A percentile compares a stretch with the other conserved stretches of the same genome.
Evolutionary conservation across 1,284 basidiomycete species (phyloP).

Genomic region (Meripilus lineatus): DNA sequence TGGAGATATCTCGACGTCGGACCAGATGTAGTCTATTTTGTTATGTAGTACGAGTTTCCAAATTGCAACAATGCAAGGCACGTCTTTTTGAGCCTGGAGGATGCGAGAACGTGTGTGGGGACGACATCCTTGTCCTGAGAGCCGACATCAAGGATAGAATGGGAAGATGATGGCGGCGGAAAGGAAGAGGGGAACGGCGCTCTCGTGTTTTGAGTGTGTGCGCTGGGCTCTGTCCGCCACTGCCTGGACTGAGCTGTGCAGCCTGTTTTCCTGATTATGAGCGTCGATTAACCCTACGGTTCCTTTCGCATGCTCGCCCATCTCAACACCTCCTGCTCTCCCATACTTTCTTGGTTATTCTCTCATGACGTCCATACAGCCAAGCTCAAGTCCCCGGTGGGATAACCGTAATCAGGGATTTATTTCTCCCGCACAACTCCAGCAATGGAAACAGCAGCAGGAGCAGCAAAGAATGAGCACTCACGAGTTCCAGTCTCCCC

Average conservation of each 20-base stretch:
- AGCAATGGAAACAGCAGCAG: constrained; percentile 31
- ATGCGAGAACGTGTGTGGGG: too few species aligned
- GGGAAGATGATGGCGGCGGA: too few species aligned
- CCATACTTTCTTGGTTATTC: constrained; percentile 3
- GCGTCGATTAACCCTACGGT: too few species aligned
- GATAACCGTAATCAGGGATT: constrained; percentile 45
- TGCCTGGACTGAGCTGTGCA: not conserved
- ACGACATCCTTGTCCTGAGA: too few species aligned
- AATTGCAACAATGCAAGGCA: too few species aligned
- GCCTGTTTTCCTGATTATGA: not conserved
- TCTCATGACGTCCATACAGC: constrained; percentile 16
- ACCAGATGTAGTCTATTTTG: too few species aligned
- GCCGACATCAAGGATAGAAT: too few species aligned
- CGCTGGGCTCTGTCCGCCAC: too few species aligned
- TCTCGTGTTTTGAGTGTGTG: not conserved
- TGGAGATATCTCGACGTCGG: too few species aligned
- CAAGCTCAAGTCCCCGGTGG: constrained; percentile 36
- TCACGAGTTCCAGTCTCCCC: constrained; percentile 11
- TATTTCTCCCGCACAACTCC: constrained; percentile 43
- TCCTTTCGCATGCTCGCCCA: constrained; percentile 9
- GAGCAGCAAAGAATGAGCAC: constrained; percentile 10
- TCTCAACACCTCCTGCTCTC: constrained; percentile 7
- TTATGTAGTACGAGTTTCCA: too few species aligned
- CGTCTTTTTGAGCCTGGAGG: too few species aligned
- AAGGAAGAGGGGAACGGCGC: not conserved